Base-by-base conservation (phyloP, 495 filamentous ascomycete genomes). In the Hypoxylon trugodes region DNA sequence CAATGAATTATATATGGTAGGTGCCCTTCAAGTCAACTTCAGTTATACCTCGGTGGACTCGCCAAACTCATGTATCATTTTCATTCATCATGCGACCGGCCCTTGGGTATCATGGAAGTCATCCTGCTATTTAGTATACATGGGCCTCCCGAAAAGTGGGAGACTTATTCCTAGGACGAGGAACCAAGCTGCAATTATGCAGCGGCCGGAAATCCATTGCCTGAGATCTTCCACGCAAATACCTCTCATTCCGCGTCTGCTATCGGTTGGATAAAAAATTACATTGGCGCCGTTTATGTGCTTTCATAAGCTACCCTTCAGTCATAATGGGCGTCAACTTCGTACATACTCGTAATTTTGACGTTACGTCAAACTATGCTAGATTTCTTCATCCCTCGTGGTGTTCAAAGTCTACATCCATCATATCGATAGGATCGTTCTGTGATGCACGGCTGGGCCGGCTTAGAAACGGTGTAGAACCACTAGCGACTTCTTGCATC, bases 401-500 rank as follows among this genome's bases (percentile, higher is more conserved):
- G 32, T 68, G 54, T 6, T 73, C 64, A 24, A 61, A 2, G 36
- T 73, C 70, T 7, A 73, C 47, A 35, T 73, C 68, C 65, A 70
- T 70, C 30, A 64, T 46, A 47, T 70, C 68, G 8, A 60, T 38
- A 8, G 51, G 22, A 1, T 16, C 45, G 13, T 32, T 48, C 49
- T 60, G 63, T 6, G 50, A n/a, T 4, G 49, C 37, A 30, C 43
- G 32, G 25, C 21, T 53, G 4, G 60, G 28, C 9, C 61, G 68
- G 13, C 38, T 36, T 5, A 73, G 32, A 24, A 73, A 73, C 2
- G 64, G 61, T 8, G 42, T 54, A 5, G 57, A 19, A 1, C 57
- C 58, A 10, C 67, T 61, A 15, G 26, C 45, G 13, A 71, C 69
- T 51, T 79, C 76, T 50, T 69, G 71, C 77, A 79, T 79, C 65